Base-by-base conservation (phyloP, 1,284 basidiomycete species). In the Cystobasidium pallidum region DNA sequence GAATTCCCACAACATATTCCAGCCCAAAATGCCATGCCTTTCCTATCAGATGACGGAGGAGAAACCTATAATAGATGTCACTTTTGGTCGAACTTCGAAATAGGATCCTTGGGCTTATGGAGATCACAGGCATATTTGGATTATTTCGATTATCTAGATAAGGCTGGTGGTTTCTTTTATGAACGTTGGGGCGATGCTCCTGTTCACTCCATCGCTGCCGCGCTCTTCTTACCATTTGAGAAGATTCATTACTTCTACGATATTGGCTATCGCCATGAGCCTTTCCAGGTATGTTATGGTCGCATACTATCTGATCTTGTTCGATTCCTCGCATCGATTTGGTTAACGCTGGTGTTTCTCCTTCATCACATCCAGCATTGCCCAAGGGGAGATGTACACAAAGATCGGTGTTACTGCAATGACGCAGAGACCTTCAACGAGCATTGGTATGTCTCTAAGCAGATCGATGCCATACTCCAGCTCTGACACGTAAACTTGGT, bases 61-160 rank as follows among this genome's bases (percentile, higher is more conserved):
- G 82, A 87, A 63, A 84, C 83, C 1, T 91, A 89, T 81, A 94
- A 92, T 81, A 82, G 88, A 47, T 94, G 91, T 78, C 91, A 92
- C 78, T 92, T 77, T 71, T 78, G 77, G 75, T 73, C 26, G 26
- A 78, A 76, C 55, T 76, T 92, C 76, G 92, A 94, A 80, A 92
- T 94, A 65, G 91, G 62, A 26, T 78, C 79, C 41, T 73, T 82
- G 84, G 86, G 89, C 75, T 92, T 94, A 79, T 92, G 90, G 88
- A 84, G 92, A 66, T 82, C 85, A 6, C 85, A 91, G 75, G 87
- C 88, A 2, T 94, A 94, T 80, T 84, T 82, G 74, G 85, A 86
- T 63, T 94, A 88, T 82, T 94, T 94, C 77, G 84, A 90, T 28
- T 68, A 72, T 55, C 45, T 94, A 24, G 92, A 94, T 75, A 80